These are phyloP conservation scores for Colletotrichum karsti DNA, from an alignment of 2,329 filamentous ascomycete genomes.

Conservation along the genomic window DNA sequence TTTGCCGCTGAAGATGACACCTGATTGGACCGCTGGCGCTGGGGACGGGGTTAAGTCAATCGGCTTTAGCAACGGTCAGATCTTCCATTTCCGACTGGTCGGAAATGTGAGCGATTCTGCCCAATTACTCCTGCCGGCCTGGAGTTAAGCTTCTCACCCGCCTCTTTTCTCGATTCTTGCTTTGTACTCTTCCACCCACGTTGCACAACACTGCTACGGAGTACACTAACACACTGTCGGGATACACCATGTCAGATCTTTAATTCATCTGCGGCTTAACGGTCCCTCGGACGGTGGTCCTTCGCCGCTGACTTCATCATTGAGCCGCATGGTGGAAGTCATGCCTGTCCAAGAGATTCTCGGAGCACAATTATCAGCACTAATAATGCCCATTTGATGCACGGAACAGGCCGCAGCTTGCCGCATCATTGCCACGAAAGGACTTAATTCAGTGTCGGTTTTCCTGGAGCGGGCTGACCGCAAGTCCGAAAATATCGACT, in stretches of 20 bases:
- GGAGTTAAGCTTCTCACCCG: not conserved
- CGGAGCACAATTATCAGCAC: too few relatives aligned
- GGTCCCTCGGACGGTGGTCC: too few relatives aligned
- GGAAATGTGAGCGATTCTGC: not conserved
- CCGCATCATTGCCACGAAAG: too few relatives aligned
- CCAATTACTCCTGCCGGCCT: not conserved
- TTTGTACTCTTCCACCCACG: not conserved
- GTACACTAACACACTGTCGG: not conserved
- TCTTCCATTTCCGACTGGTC: conserved; percentile 19
- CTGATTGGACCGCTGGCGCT: not conserved
- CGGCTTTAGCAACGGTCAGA: conserved; percentile 12
- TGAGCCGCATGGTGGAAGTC: too few relatives aligned
- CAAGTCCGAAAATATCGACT: not conserved
- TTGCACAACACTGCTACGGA: not conserved
- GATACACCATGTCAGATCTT: too few relatives aligned
- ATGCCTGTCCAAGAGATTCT: too few relatives aligned
- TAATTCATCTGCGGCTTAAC: too few relatives aligned
- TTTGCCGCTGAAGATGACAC: not conserved
- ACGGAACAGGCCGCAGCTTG: too few relatives aligned
- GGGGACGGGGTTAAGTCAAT: not conserved
- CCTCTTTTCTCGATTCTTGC: not conserved
- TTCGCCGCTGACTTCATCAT: too few relatives aligned
- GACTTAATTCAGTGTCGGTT: not conserved
- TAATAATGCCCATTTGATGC: too few relatives aligned
- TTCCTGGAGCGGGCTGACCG: not conserved